Conservation (phyloP, 2,329 filamentous ascomycete genomes). For the Elsinoe batatas region DNA sequence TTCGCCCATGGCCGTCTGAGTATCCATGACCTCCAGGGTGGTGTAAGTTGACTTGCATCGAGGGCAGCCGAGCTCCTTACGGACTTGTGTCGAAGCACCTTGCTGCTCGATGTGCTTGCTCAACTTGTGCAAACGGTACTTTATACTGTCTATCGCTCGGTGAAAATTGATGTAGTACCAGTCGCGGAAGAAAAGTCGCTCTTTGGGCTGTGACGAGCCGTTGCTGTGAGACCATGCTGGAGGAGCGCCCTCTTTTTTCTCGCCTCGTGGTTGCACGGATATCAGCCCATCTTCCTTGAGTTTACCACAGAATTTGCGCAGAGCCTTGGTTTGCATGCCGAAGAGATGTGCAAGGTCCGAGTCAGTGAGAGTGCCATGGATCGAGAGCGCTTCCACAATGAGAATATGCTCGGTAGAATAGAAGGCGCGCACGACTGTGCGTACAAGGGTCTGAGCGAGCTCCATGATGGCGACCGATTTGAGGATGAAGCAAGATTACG, state of each 20-base stretch:
- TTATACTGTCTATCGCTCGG: constrained; percentile 88
- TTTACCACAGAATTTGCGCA: constrained; percentile 79
- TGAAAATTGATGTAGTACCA: constrained; percentile 98
- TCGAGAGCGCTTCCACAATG: constrained; percentile 68
- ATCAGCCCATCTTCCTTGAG: constrained; percentile 81
- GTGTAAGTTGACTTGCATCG: constrained; percentile 82
- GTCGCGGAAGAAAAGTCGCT: constrained; percentile 48
- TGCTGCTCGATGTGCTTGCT: constrained; percentile 81
- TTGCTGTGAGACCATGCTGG: constrained; percentile 15
- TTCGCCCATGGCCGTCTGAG: constrained; percentile 44
- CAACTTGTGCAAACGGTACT: constrained; percentile 82
- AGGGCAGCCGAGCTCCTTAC: constrained; percentile 82
- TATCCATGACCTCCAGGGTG: constrained; percentile 77
- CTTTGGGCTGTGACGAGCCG: constrained; percentile 22
- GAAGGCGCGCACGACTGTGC: constrained; percentile 77
- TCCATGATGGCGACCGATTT: constrained; percentile 34
- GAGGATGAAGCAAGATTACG: not conserved
- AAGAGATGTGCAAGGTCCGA: constrained; percentile 81
- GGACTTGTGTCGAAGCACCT: constrained; percentile 66
- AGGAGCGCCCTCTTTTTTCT: constrained; percentile 26
- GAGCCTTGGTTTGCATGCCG: constrained; percentile 80
- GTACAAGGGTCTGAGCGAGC: constrained; percentile 67
- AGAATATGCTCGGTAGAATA: constrained; percentile 78
- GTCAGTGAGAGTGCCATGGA: constrained; percentile 66
- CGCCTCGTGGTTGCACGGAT: constrained; percentile 53